Evolutionary conservation across 1,139 yeast species (phyloP), one percentile per base, ranked within the genome.

Genomic region (Arxiozyma heterogenica): DNA sequence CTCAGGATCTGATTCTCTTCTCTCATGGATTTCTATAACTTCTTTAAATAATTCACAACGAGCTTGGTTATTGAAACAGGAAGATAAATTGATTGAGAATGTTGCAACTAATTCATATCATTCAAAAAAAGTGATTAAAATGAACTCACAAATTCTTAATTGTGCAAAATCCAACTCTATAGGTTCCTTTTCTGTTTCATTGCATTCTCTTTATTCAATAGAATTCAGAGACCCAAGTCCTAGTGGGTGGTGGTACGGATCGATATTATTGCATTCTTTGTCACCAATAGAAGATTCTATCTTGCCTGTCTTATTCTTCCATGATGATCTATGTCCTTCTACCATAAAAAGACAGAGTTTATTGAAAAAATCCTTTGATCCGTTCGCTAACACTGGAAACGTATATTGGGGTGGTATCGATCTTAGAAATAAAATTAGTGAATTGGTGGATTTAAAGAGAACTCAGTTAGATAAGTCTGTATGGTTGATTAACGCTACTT

Each of bases 361-460:
- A 61, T 55, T 66, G 21, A 64, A 61, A 42, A 80, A 82, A 64
- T 73, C 78, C 25, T 89, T 90, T 68, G 87, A 85, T 58, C 91
- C 95, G 0, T 91, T 88, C 69, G 80, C 80, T 23, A 79, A 77
- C 39, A 78, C 78, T 39, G 64, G 69, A 30, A 78, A 77, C 18
- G 66, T 88, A 49, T 85, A 84, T 62, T 93, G 98, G 98, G 98
- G 98, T 30, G 98, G 97, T 1, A 79, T 78, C 47, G 87, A 87
- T 61, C 84, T 94, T 58, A 71, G 89, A 59, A 72, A 75, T 48
- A 77, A 76, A 17, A 70, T 91, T 48, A 72, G 74, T 47, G 68
- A 71, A 49, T 76, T 78, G 59, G 82, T 87, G 44, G 81, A 80
- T 54, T 70, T 89, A 43, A 89, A 84, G 60, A 77, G 77, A 58